These are phyloP conservation scores for Chlorophyllum brunneum DNA, from an alignment of 768 basidiomycete species.

Conservation along the genomic window DNA sequence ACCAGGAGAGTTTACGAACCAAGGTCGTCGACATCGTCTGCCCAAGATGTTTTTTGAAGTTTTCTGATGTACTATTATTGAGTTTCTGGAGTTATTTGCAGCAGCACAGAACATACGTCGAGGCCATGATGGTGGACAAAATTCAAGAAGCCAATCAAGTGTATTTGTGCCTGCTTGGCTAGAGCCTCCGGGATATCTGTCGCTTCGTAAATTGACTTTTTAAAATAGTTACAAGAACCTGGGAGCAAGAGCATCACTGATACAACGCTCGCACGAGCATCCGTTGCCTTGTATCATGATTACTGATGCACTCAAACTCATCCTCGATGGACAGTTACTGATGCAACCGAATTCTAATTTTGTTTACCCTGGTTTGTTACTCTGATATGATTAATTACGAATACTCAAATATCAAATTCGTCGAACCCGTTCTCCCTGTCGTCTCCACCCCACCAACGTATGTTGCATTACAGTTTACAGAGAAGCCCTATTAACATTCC, in stretches of 20 bases:
- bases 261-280: no score
- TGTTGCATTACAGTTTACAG: no score
- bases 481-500: no score
- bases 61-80: constrained; percentile 19
- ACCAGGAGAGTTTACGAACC: constrained; percentile 35
- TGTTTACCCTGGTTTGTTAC: constrained; percentile 10
- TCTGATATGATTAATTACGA: neutral
- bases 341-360: no score
- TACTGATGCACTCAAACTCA: no score
- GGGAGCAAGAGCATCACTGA: no score
- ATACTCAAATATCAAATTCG: neutral
- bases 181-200: neutral
- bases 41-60: constrained; percentile 75
- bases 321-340: no score
- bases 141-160: neutral
- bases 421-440: neutral
- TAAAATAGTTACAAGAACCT: no score
- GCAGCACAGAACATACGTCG: constrained; percentile 25
- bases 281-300: no score
- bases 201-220: no score
- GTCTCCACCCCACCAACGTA: no score
- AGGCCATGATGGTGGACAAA: constrained; percentile 22
- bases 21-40: constrained; percentile 80
- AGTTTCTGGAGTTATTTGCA: neutral
- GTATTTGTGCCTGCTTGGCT: constrained; percentile 8